A percentile compares a stretch with the other conserved stretches of the same genome.
These are phyloP conservation scores for Scleromitrula shiraiana DNA, from an alignment of 2,329 filamentous ascomycete species.

Conservation along the genomic window DNA sequence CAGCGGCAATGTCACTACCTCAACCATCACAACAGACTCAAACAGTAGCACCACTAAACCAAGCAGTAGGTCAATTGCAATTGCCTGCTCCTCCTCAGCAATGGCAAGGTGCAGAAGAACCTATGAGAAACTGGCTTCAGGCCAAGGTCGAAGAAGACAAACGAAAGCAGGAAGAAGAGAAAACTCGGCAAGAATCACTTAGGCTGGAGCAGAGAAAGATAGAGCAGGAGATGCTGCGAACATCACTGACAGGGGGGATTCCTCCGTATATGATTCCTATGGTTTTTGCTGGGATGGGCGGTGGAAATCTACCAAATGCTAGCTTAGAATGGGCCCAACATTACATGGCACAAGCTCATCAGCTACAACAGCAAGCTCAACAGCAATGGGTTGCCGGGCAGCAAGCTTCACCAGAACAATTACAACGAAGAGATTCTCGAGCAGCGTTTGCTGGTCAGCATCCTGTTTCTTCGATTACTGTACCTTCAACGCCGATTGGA, in stretches of 20 bases:
- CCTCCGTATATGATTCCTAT: conserved; percentile 68
- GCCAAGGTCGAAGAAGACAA: conserved; percentile 68
- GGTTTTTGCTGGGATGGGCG: conserved; percentile 65
- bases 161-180: conserved; percentile 67
- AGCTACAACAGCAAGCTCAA: conserved; percentile 36
- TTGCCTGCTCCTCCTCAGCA: conserved; percentile 57
- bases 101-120: conserved; percentile 61
- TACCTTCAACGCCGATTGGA: conserved; percentile 28
- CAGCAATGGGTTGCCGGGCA: conserved; percentile 37
- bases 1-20: conserved; percentile 56
- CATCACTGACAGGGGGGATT: conserved; percentile 61
- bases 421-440: conserved; percentile 46
- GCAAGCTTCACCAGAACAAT: conserved; percentile 45
- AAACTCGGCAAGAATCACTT: conserved; percentile 51
- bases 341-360: conserved; percentile 46
- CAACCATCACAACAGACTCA: conserved; percentile 25
- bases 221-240: conserved; percentile 64
- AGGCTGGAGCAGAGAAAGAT: conserved; percentile 65
- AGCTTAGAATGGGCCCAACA: conserved; percentile 63
- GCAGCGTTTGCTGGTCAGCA: conserved; percentile 24
- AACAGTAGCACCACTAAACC: conserved; percentile 28
- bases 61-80: conserved; percentile 37
- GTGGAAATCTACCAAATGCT: conserved; percentile 50
- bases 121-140: conserved; percentile 63
- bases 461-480: conserved; percentile 19